Base-by-base conservation (phyloP, 257 asterid genomes). In the Leptodermis oblonga region DNA sequence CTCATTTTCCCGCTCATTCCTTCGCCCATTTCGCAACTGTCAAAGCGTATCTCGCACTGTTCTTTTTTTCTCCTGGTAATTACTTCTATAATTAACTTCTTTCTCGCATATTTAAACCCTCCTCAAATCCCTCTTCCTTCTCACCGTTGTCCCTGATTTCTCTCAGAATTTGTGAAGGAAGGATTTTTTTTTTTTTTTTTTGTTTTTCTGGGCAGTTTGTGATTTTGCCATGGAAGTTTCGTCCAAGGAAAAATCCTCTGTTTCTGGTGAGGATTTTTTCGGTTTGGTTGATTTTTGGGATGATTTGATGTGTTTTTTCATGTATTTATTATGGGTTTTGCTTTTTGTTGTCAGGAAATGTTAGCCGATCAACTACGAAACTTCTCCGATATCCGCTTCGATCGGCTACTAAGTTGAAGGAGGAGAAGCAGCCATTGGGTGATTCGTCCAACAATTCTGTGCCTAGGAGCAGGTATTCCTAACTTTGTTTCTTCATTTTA, bases 341-440 rank as follows among this genome's bases (percentile, higher is more conserved):
- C 66, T 62, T 64, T 70, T 14, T 12, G 39, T 56, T 56, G 34
- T 53, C 70, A 61, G 74, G 23, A 53, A 59, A 67, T 55, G 80
- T 70, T 65, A 87, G 71, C 68, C 78, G 73, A 83, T 77, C 91
- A 33, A 43, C 95, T 7, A 48, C 97, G 25, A 85, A 76, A 85
- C 97, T 90, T 75, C 88, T 83, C 43, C 82, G 97, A 14, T 93
- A 93, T 71, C 99, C 99, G 58, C 96, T 93, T 70, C 88, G 99
- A 77, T 93, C 96, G 26, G 83, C 86, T 3, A 23, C 82, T 8
- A 86, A 79, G 72, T 8, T 80, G 56, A 87, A 81, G 84, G 95
- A 83, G 65, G 96, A 85, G 80, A 90, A 84, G 72, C 88, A 86
- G 37, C 90, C 88, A 8, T 77, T 83, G 41, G 53, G 82, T 13